phyloP scores from a whole-genome alignment of 108 stramenopile genomes.

The Skeletonema grethae region DNA sequence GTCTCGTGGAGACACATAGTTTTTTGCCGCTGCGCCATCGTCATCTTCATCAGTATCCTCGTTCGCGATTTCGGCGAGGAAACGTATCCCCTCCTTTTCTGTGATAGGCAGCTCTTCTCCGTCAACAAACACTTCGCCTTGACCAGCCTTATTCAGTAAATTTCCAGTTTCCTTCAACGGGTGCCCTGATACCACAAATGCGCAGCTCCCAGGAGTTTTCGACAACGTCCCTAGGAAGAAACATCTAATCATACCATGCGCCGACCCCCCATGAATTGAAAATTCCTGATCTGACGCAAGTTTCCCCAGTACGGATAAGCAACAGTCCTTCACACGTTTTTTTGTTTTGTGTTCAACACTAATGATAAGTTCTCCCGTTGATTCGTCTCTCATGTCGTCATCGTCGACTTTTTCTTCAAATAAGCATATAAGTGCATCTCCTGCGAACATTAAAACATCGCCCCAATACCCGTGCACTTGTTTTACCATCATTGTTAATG shows the following conservation, averaged over 20 bases:
- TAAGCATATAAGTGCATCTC: conserved; percentile 66
- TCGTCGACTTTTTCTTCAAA: conserved; percentile 47
- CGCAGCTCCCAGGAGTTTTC: conserved; percentile 39
- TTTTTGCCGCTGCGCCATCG: neutral
- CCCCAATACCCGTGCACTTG: conserved; percentile 60
- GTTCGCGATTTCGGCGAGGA: neutral
- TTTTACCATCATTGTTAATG: conserved; percentile 51
- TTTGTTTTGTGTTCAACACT: conserved; percentile 27
- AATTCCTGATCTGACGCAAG: conserved; percentile 39
- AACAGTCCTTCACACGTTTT: conserved; percentile 39
- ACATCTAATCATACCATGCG: conserved; percentile 45
- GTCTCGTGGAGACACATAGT: conserved; percentile 32
- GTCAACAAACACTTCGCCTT: conserved; percentile 45
- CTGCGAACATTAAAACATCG: conserved; percentile 73
- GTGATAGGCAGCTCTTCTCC: conserved; percentile 35
- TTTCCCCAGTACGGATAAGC: conserved; percentile 39
- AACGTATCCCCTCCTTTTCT: conserved; percentile 29
- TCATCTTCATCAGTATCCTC: conserved; percentile 3
- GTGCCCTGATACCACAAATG: conserved; percentile 48
- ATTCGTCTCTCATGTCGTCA: conserved; percentile 23
- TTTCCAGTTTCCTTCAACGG: conserved; percentile 42
- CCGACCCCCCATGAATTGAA: conserved; percentile 46
- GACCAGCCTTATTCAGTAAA: conserved; percentile 45
- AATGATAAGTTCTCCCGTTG: conserved; percentile 7
- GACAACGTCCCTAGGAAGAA: conserved; percentile 50